phyloP scores from a whole-genome alignment of 257 asterid species.

The Pogostemon cablin region DNA sequence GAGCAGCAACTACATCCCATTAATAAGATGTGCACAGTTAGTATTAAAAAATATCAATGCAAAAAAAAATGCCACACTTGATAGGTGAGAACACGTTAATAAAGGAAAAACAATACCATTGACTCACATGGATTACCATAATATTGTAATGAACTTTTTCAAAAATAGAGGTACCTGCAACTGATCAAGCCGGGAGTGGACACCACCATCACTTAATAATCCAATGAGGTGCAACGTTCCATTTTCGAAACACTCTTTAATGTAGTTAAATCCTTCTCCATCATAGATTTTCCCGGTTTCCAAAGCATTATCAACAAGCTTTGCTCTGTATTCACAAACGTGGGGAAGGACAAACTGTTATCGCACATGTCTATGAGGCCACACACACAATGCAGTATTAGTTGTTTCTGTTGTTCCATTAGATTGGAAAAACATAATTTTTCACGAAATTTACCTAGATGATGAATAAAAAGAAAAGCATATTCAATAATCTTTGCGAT shows the following conservation, averaged over 20 bases:
- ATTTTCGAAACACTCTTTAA: slow-evolving; percentile 62
- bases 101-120: not conserved
- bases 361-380: not conserved
- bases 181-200: slow-evolving; percentile 91
- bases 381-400: not conserved
- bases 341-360: not conserved
- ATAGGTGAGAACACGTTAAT: not conserved
- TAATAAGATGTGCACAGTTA: slow-evolving; percentile 18
- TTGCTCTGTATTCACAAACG: slow-evolving; percentile 51
- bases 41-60: not conserved
- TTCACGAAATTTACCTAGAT: not conserved
- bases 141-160: not conserved
- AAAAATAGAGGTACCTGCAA: slow-evolving; percentile 55
- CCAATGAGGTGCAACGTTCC: slow-evolving; percentile 92
- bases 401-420: not conserved
- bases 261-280: slow-evolving; percentile 76
- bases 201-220: slow-evolving; percentile 89
- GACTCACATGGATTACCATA: not conserved
- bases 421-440: too few species aligned
- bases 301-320: slow-evolving; percentile 89
- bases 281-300: slow-evolving; percentile 78
- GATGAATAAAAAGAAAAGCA: not conserved
- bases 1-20: slow-evolving; percentile 64
- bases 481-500: not conserved
- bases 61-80: not conserved